Percentiles rank a stretch among this genome's conserved stretches.
Evolutionary conservation across 108 stramenopile genomes (phyloP).

Genomic region (Discostella pseudostelligera): DNA sequence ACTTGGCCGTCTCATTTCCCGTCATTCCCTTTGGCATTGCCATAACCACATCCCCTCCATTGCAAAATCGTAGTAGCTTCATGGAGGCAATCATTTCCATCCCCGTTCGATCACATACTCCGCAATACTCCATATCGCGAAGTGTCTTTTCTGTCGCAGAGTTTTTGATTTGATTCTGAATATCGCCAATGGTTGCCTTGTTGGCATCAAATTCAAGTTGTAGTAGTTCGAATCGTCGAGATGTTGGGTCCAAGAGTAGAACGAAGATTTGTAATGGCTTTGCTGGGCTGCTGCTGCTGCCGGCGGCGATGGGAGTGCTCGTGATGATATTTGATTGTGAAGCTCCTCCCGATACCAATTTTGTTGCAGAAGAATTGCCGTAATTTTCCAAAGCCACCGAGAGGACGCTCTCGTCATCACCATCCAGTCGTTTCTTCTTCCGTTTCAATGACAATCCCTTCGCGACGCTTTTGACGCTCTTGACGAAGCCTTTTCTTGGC

Average conservation of each 20-base stretch:
- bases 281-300: neutral
- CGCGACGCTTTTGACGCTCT: constrained; percentile 10
- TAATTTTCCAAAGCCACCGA: constrained; percentile 12
- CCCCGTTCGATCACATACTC: constrained; percentile 50
- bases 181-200: constrained; percentile 62
- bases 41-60: constrained; percentile 61
- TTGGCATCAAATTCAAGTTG: constrained; percentile 84
- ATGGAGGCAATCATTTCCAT: constrained; percentile 37
- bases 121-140: constrained; percentile 46
- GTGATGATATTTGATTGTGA: neutral
- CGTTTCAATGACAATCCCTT: constrained; percentile 32
- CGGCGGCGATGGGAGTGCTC: neutral
- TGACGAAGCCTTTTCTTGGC: constrained; percentile 35
- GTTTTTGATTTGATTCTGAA: constrained; percentile 64
- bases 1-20: constrained; percentile 45
- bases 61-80: constrained; percentile 52
- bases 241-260: constrained; percentile 74
- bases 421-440: constrained; percentile 29
- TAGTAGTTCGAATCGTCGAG: constrained; percentile 79
- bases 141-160: constrained; percentile 69
- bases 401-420: constrained; percentile 29
- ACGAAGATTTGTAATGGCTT: constrained; percentile 66
- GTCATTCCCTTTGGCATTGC: constrained; percentile 63
- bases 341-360: neutral
- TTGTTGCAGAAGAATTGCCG: neutral